Base-by-base conservation (phyloP, 148 eudicot genomes). In the Heliamphora exappendiculata region DNA sequence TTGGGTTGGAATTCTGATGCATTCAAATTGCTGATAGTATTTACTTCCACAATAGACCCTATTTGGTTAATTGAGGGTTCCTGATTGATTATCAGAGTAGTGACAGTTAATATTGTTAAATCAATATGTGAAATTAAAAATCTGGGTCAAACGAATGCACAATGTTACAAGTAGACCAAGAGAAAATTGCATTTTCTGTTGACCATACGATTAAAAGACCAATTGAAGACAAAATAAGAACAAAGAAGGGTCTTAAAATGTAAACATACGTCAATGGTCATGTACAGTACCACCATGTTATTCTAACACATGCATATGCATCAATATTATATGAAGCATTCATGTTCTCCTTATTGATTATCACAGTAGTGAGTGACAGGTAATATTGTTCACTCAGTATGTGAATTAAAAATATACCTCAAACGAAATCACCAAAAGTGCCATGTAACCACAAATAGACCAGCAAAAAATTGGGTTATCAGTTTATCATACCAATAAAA, bases 11-110 rank as follows among this genome's bases (percentile, higher is more conserved):
- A 73, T 64, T 57, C 69, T 14, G 75, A 75, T 59, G 71, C 45
- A 33, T 79, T 72, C 65, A 55, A 47, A 44, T 57, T 65, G 54
- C 85, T 78, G 49, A 44, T 76, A 53, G 71, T 39, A 59, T 75
- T 77, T 50, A 75, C 58, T 45, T 85, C 84, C 66, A 50, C 70
- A 74, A 76, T 72, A 51, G 66, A 73, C 83, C 75, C 77, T 68
- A 64, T 73, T 24, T 53, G 70, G 74, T 53, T n/a, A 75, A 55
- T 22, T 33, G 85, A 31, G 67, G 62, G 63, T 22, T 72, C 93
- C 93, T 89, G 84, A 57, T 42, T 65, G 55, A 53, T 72, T 45
- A 53, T 17, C 67, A 72, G 42, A 85, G 31, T 67, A 74, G 17
- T 19, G 50, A 63, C 44, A 20, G 26, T 79, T 73, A 79, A 31